Conservation (phyloP, 2,329 filamentous ascomycete species). For the Xylaria sp. region DNA sequence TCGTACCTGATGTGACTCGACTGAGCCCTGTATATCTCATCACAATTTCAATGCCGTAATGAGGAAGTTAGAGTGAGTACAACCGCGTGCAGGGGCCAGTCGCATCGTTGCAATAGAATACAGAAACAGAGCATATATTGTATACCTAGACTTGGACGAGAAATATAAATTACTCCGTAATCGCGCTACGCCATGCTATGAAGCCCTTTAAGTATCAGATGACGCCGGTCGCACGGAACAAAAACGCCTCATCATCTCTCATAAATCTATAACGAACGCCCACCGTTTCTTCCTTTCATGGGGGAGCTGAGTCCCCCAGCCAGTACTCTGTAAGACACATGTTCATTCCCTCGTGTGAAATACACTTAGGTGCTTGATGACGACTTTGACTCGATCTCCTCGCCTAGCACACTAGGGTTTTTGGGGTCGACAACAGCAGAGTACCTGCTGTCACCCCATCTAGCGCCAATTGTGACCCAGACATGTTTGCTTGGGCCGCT, state of each 20-base stretch:
- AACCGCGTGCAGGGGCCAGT: neutral
- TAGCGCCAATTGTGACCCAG: constrained; percentile 75
- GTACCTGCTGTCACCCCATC: constrained; percentile 67
- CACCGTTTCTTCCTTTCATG: neutral
- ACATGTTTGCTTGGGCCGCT: constrained; percentile 70
- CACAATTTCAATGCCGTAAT: neutral
- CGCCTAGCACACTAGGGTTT: constrained; percentile 63
- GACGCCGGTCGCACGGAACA: constrained; percentile 1
- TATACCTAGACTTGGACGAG: constrained; percentile 20
- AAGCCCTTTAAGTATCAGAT: constrained; percentile 15
- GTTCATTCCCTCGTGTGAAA: neutral
- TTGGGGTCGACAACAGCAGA: constrained; percentile 67
- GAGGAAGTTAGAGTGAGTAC: neutral
- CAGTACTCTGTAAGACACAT: neutral
- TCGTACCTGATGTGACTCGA: too few species aligned
- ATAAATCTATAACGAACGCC: constrained; percentile 27
- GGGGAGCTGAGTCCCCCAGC: neutral
- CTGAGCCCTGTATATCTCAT: too few species aligned
- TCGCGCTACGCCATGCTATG: constrained; percentile 40
- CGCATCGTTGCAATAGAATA: neutral
- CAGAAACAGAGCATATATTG: constrained; percentile 15
- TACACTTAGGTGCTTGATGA: constrained; percentile 35
- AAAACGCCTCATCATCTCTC: constrained; percentile 39
- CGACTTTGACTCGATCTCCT: constrained; percentile 61
- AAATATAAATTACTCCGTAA: constrained; percentile 37